Conservation (phyloP, 306 rosid genomes). For the Vigna hirtella region DNA sequence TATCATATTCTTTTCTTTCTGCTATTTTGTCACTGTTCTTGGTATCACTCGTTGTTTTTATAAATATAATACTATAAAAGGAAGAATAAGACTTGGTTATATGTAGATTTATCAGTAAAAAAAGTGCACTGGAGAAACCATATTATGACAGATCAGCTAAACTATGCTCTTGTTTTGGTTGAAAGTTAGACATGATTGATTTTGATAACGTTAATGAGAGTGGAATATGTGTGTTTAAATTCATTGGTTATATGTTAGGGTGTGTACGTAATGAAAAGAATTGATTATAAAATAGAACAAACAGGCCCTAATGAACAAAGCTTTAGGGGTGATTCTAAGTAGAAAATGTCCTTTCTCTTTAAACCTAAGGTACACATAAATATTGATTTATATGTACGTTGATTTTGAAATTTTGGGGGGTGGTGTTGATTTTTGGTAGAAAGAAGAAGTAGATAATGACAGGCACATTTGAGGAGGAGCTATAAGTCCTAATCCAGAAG, state of each 20-base stretch:
- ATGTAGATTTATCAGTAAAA: too few relatives aligned
- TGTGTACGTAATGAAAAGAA: too few relatives aligned
- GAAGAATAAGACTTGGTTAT: too few relatives aligned
- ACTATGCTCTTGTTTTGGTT: too few relatives aligned
- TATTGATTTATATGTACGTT: constrained; percentile 2
- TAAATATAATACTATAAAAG: too few relatives aligned
- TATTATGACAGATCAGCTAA: too few relatives aligned
- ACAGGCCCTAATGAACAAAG: neutral
- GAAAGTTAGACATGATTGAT: too few relatives aligned
- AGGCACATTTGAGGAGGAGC: constrained; percentile 46
- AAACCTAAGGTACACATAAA: constrained; percentile 28
- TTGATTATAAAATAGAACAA: neutral
- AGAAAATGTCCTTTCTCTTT: constrained; percentile 1
- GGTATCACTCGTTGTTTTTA: neutral
- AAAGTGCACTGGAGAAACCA: too few relatives aligned
- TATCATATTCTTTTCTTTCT: constrained; percentile 8
- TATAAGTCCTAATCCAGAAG: constrained; percentile 49
- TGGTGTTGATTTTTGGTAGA: constrained; percentile 24
- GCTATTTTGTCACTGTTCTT: neutral
- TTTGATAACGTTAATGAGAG: too few relatives aligned
- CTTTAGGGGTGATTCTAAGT: neutral
- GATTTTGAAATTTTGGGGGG: constrained; percentile 23
- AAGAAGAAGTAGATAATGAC: constrained; percentile 39
- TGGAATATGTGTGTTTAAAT: too few relatives aligned
- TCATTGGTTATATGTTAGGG: neutral